Evolutionary conservation across 305 asterid species (phyloP).

Genomic region (Lippia alba): DNA sequence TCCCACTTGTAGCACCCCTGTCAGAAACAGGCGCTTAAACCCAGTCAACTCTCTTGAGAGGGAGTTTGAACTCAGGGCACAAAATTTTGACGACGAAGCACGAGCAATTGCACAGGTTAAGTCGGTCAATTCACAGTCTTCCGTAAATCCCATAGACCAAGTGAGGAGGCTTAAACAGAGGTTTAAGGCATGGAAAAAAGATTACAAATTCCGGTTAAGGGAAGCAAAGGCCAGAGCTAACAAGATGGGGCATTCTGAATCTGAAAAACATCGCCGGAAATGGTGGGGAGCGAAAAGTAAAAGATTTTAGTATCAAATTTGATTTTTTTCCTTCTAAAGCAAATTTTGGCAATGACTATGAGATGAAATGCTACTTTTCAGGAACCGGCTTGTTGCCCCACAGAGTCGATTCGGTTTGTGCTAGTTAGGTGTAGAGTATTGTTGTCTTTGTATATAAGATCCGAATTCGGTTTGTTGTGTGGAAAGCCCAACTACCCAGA

Average conservation of each 20-base stretch:
- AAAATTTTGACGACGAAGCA: conserved; percentile 42
- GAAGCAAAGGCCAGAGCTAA: conserved; percentile 53
- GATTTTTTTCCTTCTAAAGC: background rate
- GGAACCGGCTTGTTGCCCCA: conserved; percentile 32
- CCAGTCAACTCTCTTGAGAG: conserved; percentile 43
- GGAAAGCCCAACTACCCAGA: conserved; percentile 27
- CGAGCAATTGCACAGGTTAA: conserved; percentile 41
- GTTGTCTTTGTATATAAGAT: background rate
- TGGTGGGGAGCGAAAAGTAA: conserved; percentile 54
- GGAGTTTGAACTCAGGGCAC: conserved; percentile 56
- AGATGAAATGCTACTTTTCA: conserved; percentile 35
- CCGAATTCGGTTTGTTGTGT: conserved; percentile 17
- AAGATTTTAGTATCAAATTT: conserved; percentile 31
- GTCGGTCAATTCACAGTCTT: conserved; percentile 24
- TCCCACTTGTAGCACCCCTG: conserved; percentile 48
- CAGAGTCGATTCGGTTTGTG: conserved; percentile 33
- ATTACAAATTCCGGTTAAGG: conserved; percentile 44
- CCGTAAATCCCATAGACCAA: conserved; percentile 41
- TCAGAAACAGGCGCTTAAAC: conserved; percentile 41
- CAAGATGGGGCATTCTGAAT: conserved; percentile 37
- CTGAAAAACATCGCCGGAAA: conserved; percentile 41
- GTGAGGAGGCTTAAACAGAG: conserved; percentile 46
- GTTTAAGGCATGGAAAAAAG: conserved; percentile 55
- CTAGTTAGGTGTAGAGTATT: conserved; percentile 30
- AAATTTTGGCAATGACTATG: conserved; percentile 28